Evolutionary conservation across 257 asterid species (phyloP).

Genomic region (Capsicum rhomboideum): DNA sequence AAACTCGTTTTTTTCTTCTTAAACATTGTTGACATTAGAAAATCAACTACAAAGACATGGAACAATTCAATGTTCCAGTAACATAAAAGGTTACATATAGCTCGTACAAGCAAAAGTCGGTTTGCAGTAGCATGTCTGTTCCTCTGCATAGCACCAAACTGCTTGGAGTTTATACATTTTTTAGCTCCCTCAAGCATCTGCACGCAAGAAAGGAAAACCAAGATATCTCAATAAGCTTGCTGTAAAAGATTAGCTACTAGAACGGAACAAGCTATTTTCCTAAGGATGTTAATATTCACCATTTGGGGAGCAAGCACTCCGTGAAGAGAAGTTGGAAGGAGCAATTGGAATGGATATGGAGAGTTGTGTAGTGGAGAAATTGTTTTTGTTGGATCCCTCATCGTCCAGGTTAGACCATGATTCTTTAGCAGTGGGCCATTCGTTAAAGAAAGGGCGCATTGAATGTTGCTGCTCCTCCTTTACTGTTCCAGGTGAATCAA

Average conservation of each 20-base stretch:
- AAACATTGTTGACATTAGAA: neutral
- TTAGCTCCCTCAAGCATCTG: slow-evolving; percentile 51
- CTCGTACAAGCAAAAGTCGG: neutral
- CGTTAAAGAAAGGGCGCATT: slow-evolving; percentile 77
- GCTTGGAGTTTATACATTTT: slow-evolving; percentile 7
- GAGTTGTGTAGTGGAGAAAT: slow-evolving; percentile 69
- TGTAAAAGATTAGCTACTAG: neutral
- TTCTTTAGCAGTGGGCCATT: slow-evolving; percentile 80
- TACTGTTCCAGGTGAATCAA: slow-evolving; percentile 31
- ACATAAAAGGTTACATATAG: neutral
- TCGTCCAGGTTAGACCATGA: slow-evolving; percentile 73
- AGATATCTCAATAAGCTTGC: neutral
- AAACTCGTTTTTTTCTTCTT: neutral
- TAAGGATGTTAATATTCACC: slow-evolving; percentile 35
- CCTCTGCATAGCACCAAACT: neutral
- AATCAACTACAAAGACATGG: neutral
- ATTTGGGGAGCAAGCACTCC: slow-evolving; percentile 43
- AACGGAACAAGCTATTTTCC: neutral
- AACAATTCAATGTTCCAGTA: neutral
- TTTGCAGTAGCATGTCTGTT: neutral
- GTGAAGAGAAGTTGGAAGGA: slow-evolving; percentile 49
- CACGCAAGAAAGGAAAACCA: neutral
- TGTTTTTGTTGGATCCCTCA: slow-evolving; percentile 43
- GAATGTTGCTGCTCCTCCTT: slow-evolving; percentile 71
- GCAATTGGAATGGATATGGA: slow-evolving; percentile 75